phyloP scores from a whole-genome alignment of 1,284 basidiomycete species.

The Leccinum pseudoinsigne region DNA sequence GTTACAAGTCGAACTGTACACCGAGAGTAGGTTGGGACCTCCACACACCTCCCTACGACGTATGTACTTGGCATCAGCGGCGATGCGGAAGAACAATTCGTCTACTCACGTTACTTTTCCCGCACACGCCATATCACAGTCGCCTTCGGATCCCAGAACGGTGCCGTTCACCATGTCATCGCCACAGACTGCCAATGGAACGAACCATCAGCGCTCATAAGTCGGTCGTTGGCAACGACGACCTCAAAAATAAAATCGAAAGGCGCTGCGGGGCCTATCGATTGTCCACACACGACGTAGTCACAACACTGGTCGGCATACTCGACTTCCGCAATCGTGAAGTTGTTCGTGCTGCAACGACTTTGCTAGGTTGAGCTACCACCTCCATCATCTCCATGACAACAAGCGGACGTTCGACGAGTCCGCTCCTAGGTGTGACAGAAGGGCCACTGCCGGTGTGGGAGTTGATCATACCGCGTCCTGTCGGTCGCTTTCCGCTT shows the following conservation, averaged over 20 bases:
- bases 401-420: no score
- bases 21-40: conserved; percentile 65
- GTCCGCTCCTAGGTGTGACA: no score
- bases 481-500: no score
- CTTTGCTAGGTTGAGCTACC: no score
- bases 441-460: no score
- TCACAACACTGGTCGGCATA: conserved; percentile 59
- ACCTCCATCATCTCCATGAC: no score
- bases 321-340: conserved; percentile 45
- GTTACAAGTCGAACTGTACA: conserved; percentile 56
- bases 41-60: conserved; percentile 62
- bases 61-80: conserved; percentile 46
- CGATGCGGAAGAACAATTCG: conserved; percentile 37
- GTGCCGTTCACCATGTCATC: conserved; percentile 59
- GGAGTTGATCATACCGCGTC: no score
- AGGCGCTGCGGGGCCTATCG: not conserved
- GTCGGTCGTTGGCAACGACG: conserved; percentile 5
- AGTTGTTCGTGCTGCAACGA: conserved; percentile 41
- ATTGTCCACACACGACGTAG: conserved; percentile 23
- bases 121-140: conserved; percentile 68
- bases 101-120: conserved; percentile 65
- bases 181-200: conserved; percentile 54
- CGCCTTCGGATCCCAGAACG: conserved; percentile 42
- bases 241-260: not conserved
- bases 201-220: conserved; percentile 33